phyloP scores from a whole-genome alignment of 495 filamentous ascomycete species.

The Hypomontagnella submonticulosa region DNA sequence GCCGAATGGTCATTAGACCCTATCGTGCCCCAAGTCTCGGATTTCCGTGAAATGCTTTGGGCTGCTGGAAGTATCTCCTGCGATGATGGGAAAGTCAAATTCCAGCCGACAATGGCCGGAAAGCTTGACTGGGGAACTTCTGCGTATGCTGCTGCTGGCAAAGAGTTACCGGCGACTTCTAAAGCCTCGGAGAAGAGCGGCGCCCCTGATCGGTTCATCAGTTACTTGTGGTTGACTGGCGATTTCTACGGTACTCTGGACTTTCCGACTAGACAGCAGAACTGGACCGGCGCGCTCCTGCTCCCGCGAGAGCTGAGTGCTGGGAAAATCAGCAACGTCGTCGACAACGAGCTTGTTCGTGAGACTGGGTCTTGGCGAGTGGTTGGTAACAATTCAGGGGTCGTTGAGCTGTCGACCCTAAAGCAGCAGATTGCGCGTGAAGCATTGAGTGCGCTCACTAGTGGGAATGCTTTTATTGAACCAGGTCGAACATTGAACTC shows the following conservation, averaged over 20 bases:
- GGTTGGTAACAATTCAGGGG: conserved; percentile 22
- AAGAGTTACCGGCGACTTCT: conserved; percentile 38
- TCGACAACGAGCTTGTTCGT: conserved; percentile 36
- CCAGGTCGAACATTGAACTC: conserved; percentile 36
- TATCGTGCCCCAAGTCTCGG: conserved; percentile 40
- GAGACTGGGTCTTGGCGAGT: conserved; percentile 42
- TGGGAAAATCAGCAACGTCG: conserved; percentile 39
- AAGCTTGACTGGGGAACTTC: conserved; percentile 42
- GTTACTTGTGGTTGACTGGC: conserved; percentile 38
- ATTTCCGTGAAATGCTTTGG: conserved; percentile 43
- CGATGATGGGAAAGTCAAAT: conserved; percentile 29
- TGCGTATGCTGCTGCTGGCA: conserved; percentile 41
- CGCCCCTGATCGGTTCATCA: conserved; percentile 39
- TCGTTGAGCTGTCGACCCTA: conserved; percentile 31
- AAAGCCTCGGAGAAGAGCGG: conserved; percentile 40
- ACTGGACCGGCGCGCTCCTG: conserved; percentile 40
- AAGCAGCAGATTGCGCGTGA: conserved; percentile 42
- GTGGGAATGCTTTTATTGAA: conserved; percentile 26
- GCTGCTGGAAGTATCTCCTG: conserved; percentile 29
- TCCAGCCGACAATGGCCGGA: conserved; percentile 36
- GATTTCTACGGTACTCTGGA: conserved; percentile 33
- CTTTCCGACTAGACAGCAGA: conserved; percentile 39
- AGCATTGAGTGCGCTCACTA: conserved; percentile 30
- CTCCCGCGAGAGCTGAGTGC: conserved; percentile 43
- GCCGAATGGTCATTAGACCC: conserved; percentile 39